Conservation (phyloP, 176 grass and related monocot species). For the Aegilops umbellulata region DNA sequence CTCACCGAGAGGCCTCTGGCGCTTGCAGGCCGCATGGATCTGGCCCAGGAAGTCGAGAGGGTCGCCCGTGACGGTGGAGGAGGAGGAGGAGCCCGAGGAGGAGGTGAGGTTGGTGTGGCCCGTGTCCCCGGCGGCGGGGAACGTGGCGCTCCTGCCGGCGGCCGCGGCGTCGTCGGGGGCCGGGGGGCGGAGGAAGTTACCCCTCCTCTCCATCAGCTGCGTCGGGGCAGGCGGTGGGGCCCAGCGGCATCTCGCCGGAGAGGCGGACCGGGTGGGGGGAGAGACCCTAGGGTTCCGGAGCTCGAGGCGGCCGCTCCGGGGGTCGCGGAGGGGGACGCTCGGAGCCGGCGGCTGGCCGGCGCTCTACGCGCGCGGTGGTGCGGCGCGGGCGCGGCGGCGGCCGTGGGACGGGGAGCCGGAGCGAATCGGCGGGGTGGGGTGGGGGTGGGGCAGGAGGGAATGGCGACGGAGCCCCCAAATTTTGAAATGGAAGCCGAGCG, state of each 20-base stretch:
- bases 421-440: conserved; percentile 21
- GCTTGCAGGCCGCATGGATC: conserved; percentile 70
- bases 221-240: conserved; percentile 11
- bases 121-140: conserved; percentile 33
- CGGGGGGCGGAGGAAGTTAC: conserved; percentile 54
- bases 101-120: conserved; percentile 35
- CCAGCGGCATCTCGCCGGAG: conserved; percentile 57
- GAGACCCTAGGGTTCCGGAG: conserved; percentile 33
- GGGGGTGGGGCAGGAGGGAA: conserved; percentile 6
- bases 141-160: conserved; percentile 12
- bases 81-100: conserved; percentile 52
- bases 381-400: background rate
- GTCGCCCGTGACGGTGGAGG: conserved; percentile 37
- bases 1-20: conserved; percentile 60
- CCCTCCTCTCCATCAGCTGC: conserved; percentile 65
- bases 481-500: conserved; percentile 43
- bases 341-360: background rate
- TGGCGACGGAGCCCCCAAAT: conserved; percentile 24
- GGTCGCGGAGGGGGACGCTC: background rate
- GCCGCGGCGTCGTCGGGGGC: background rate
- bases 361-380: background rate
- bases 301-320: background rate
- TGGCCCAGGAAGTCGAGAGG: conserved; percentile 55
- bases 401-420: conserved; percentile 1
- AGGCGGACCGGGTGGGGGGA: background rate